Conservation (phyloP, 257 asterid genomes). For the Solanum tarapatanum region DNA sequence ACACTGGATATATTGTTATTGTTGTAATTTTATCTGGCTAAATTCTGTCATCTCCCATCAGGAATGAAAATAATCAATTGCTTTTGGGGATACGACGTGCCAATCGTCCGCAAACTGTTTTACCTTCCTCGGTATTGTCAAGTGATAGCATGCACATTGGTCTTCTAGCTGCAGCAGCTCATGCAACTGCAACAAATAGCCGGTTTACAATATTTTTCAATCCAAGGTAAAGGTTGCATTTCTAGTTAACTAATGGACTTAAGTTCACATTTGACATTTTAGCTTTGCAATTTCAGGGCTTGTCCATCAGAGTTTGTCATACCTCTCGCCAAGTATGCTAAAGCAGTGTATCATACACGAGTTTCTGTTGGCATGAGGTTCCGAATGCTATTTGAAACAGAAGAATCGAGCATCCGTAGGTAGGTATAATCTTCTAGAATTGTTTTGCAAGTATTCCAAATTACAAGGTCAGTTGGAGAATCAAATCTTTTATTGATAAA, state of each 20-base stretch:
- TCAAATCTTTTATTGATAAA: background rate
- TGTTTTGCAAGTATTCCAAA: background rate
- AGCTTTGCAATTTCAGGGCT: slow-evolving; percentile 46
- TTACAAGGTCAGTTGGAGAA: background rate
- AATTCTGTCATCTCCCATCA: slow-evolving; percentile 8
- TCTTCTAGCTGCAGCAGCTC: slow-evolving; percentile 95
- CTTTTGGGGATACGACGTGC: slow-evolving; percentile 84
- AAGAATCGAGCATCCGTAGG: slow-evolving; percentile 89
- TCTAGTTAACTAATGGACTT: background rate
- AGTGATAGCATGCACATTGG: slow-evolving; percentile 97
- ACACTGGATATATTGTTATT: background rate
- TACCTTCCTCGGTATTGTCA: slow-evolving; percentile 84
- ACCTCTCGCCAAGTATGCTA: slow-evolving; percentile 78
- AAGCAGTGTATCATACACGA: slow-evolving; percentile 72
- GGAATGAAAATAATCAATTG: slow-evolving; percentile 83
- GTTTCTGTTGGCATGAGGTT: slow-evolving; percentile 93
- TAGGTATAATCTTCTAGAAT: slow-evolving; percentile 15
- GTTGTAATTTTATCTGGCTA: background rate
- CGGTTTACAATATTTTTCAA: slow-evolving; percentile 81
- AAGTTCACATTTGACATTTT: slow-evolving; percentile 1
- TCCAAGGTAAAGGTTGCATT: slow-evolving; percentile 47
- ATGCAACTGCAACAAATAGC: slow-evolving; percentile 83
- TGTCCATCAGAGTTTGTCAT: slow-evolving; percentile 86
- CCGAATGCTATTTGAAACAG: slow-evolving; percentile 91
- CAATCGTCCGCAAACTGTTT: slow-evolving; percentile 68